Percentiles rank a stretch among this genome's conserved stretches.
Evolutionary conservation across 306 rosid species (phyloP).

Genomic region (Oxytropis ochrocephala): DNA sequence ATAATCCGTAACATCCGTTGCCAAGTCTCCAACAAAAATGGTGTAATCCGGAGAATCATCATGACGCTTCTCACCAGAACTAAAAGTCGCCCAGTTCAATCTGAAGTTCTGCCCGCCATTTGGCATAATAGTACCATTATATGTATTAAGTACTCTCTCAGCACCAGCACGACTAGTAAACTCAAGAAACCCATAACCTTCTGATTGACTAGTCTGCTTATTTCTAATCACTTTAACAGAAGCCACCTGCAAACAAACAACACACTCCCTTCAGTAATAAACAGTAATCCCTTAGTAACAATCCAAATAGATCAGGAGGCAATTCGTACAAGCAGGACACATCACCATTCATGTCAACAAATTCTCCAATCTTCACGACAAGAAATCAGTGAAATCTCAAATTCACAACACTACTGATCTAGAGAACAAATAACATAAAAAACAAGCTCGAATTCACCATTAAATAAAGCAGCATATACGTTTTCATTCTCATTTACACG

Average conservation of each 20-base stretch:
- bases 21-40: constrained; percentile 90
- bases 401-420: not conserved
- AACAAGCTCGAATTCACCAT: not conserved
- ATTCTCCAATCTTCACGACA: not conserved
- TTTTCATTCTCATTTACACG: not conserved
- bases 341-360: not conserved
- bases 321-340: not conserved
- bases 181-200: constrained; percentile 92
- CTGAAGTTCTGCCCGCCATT: constrained; percentile 78
- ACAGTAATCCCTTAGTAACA: not conserved
- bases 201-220: constrained; percentile 72
- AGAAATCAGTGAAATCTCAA: not conserved
- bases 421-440: not conserved
- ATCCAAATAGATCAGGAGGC: not conserved
- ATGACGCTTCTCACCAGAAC: constrained; percentile 76
- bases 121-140: constrained; percentile 82
- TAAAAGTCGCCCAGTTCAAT: constrained; percentile 87
- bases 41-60: constrained; percentile 85
- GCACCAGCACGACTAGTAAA: constrained; percentile 67
- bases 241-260: constrained; percentile 38
- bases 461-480: not conserved
- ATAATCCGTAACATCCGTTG: constrained; percentile 82
- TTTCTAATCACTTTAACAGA: constrained; percentile 78
- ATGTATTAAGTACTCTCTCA: constrained; percentile 67
- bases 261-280: not conserved